Evolutionary conservation across 352 stramenopile species (phyloP).

Genomic region (Pythium myriotylum): DNA sequence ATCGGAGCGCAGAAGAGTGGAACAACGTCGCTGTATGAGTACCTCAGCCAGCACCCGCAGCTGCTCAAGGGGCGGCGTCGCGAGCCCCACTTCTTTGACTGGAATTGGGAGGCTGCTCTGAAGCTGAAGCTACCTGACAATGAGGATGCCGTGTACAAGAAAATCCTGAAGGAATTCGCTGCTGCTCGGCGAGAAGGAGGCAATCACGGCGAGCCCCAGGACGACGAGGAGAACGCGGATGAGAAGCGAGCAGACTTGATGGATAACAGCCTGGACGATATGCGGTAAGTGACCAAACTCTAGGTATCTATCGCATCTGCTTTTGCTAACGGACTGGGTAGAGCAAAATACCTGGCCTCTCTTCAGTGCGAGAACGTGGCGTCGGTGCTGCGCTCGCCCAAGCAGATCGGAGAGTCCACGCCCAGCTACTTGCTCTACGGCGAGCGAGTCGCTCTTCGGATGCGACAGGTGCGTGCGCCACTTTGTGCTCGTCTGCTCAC

Average conservation of each 20-base stretch:
- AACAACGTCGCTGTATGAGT: constrained; percentile 66
- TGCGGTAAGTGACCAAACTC: constrained; percentile 37
- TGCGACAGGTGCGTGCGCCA: constrained; percentile 33
- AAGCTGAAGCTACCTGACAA: constrained; percentile 31
- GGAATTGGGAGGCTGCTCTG: constrained; percentile 45
- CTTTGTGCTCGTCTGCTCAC: background rate
- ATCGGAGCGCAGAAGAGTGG: constrained; percentile 67
- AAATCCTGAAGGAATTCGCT: constrained; percentile 30
- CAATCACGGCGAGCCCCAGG: background rate
- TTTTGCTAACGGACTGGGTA: constrained; percentile 13
- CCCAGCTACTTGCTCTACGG: constrained; percentile 83
- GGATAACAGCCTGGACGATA: constrained; percentile 42
- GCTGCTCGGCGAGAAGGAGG: constrained; percentile 4
- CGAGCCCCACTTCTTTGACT: constrained; percentile 72
- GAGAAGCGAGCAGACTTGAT: constrained; percentile 18
- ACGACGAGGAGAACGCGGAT: background rate
- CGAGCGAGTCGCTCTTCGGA: constrained; percentile 40
- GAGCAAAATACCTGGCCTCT: constrained; percentile 58
- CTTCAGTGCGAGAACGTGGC: constrained; percentile 39
- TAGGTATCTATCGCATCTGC: background rate
- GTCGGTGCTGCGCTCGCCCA: constrained; percentile 44
- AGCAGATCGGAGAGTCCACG: constrained; percentile 88
- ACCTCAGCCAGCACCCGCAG: constrained; percentile 86
- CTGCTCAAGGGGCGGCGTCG: constrained; percentile 69
- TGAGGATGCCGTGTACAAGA: constrained; percentile 30